Base-by-base conservation (phyloP, 2,329 filamentous ascomycete genomes). In the Ophiostoma sp. region DNA sequence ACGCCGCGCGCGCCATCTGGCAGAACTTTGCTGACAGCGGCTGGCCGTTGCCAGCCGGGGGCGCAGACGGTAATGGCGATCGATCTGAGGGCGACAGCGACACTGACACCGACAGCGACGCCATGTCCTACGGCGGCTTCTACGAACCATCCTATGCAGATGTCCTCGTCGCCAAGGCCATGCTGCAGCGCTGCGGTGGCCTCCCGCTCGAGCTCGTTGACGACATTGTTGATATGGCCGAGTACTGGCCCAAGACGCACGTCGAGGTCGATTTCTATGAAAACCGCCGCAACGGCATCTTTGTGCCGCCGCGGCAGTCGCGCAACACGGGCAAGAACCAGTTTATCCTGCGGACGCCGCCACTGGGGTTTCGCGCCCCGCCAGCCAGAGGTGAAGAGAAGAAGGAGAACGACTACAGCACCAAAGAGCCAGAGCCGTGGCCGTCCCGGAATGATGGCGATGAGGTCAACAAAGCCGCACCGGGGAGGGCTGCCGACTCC, bases 241-340 rank as follows among this genome's bases (percentile, higher is more conserved):
- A 90, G 79, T 91, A 91, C 79, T 91, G 89, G 89, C 85, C 85
- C 17, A 86, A 86, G 76, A 84, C 85, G 0, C 80, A 81, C 0
- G 78, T 80, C 11, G 79, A 79, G 15, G 74, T 81, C 61, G 78
- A 80, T 68, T 81, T 77, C 73, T 4, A 2, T 15, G 73, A 75
- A 6, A 70, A 75, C 12, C 72, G 73, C 22, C 50, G 71, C 61
- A 36, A 22, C 39, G 64, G 6, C 9, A 11, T 64, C 2, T 12
- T 28, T 8, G n/a, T 74, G 15, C 66, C 50, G 5, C 8, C 61
- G 61, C 61, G 61, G 3, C 28, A 48, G 6, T 57, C n/a, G 1
- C 15, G 68, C 4, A 82, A 85, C 75, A 63, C 17, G 0, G 25
- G 69, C 3, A 82, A 85, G 75, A 78, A 86, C 74, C 69, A 77